Conservation (phyloP, 306 rosid species). For the Quercus suber region DNA sequence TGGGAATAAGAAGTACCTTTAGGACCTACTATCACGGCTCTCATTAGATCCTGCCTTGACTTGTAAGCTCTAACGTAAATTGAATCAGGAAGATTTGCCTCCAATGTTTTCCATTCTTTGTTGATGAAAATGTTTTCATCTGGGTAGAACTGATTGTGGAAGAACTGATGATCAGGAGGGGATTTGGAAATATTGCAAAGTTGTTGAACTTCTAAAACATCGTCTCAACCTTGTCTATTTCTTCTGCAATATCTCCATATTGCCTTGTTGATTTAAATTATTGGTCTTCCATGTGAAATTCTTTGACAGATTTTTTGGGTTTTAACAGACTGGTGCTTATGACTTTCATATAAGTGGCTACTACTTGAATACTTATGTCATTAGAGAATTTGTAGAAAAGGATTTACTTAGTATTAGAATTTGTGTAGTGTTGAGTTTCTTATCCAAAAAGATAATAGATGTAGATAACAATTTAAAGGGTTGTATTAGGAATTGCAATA, state of each 20-base stretch:
- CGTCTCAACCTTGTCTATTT: conserved; percentile 9
- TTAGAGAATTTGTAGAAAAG: too few relatives aligned
- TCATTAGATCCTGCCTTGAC: conserved; percentile 23
- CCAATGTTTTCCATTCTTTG: conserved; percentile 4
- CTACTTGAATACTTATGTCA: too few relatives aligned
- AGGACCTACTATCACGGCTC: conserved; percentile 27
- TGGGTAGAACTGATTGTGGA: background rate
- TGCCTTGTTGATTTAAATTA: background rate
- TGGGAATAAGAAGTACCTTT: conserved; percentile 11
- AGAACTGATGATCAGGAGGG: conserved; percentile 20
- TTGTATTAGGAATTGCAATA: too few relatives aligned
- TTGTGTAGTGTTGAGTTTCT: too few relatives aligned
- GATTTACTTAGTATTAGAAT: too few relatives aligned
- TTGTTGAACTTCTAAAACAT: conserved; percentile 1
- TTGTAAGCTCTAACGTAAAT: conserved; percentile 26
- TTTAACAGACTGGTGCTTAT: background rate
- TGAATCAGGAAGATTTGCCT: background rate
- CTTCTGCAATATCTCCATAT: conserved; percentile 37
- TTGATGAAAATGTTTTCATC: background rate
- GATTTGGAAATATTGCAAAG: background rate
- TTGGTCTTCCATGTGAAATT: background rate
- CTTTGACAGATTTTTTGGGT: background rate
- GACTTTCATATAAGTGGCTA: background rate
- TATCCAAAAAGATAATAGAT: too few relatives aligned
- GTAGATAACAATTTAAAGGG: too few relatives aligned